Base-by-base conservation (phyloP, 371 early-diverging fungal genomes). In the Actinomucor elegans region DNA sequence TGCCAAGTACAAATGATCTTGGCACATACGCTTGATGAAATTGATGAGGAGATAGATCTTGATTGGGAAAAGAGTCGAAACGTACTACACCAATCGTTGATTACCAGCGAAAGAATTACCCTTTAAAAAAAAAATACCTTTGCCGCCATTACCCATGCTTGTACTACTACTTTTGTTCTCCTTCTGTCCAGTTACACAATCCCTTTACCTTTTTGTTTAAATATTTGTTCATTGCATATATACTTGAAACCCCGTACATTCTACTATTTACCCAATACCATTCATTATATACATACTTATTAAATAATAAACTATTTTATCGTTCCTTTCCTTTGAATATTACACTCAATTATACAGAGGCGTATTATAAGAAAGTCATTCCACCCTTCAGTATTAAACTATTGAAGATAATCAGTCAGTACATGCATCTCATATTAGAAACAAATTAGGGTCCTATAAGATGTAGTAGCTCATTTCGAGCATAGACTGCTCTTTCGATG, bases 11-110 rank as follows among this genome's bases (percentile, higher is more conserved):
- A 49, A 27, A 53, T 44, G 12, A 49, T 66, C 8, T 24, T 66
- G 21, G 66, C 61, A 0, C 60, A 60, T 4, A 40, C 60, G 1
- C 18, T 66, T 8, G 57, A 48, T 5, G 53, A 66, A 32, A 57
- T 60, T 3, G 66, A 66, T 43, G 54, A 60, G 20, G 61, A 66
- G 17, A 66, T 66, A 17, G 66, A 66, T 28, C 11, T 36, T 29
- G 57, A 60, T 35, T 66, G 66, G 66, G 66, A 66, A 36, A 17
- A 40, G 14, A 59, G 60, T 11, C 36, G 66, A 37, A 45, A 31
- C 14, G 12, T 17, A 18, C 36, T 66, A 34, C 28, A 29, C 15
- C 57, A 49, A 35, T 56, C 50, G 42, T 36, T 53, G 45, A 37
- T 53, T 53, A 32, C 23, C 40, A 32, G 33, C 20, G 48, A 48